Evolutionary conservation across 192 early-diverging fungal species (phyloP), one percentile per base, ranked within the genome.

Genomic region (Phlyctochytrium bullatum): DNA sequence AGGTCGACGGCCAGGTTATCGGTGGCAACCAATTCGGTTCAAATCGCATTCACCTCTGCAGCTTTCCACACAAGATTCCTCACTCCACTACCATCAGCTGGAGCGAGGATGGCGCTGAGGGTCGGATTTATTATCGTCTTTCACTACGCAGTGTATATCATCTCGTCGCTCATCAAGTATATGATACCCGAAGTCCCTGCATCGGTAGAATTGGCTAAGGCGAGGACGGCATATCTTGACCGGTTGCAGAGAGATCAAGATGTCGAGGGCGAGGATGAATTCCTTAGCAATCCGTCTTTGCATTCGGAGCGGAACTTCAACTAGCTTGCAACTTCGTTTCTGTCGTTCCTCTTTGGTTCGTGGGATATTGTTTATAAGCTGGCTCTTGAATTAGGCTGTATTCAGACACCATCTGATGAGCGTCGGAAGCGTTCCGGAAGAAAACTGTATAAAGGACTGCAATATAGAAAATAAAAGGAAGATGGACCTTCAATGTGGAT

Each of bases 221-320:
- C 68, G 36, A 32, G 68, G 2, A 60, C 68, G 4, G 36, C 36
- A 33, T 69, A 69, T 62, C 47, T 69, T 58, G 68, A 69, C 20
- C 36, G 47, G n/a, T 58, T 69, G 28, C 61, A 52, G 24, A 69
- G 60, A 60, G 68, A 69, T 29, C 36, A 69, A 33, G 68, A 69
- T 53, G 40, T 69, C 59, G 68, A 69, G 61, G 68, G 62, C 24
- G 68, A 69, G 40, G 68, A 69, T 36, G 68, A 69, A 31, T 31
- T 53, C 33, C 51, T 62, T 20, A 69, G 61, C 25, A 24, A 34
- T 2, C 59, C 60, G 3, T 69, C 68, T 2, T 20, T 29, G 24
- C 17, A 51, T 12, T 52, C 65, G 0, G 20, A 54, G 33, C 34
- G 52, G 14, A 30, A 58, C 57, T 47, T 47, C n/a, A n/a, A n/a